Conservation (phyloP, 1,284 basidiomycete genomes). For the Ganoderma sp. region DNA sequence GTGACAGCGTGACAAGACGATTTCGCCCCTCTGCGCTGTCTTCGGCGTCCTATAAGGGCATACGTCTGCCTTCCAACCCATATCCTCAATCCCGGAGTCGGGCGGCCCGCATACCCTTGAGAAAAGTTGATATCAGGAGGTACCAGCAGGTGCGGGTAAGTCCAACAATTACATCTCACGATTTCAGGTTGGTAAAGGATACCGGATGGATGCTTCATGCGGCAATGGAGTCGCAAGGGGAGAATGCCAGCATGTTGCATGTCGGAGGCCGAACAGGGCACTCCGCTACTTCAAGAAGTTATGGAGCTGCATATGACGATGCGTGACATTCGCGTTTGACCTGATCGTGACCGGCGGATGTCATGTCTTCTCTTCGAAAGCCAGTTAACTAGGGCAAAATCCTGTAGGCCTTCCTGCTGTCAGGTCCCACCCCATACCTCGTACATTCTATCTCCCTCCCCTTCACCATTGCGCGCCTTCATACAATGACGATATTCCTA, state of each 20-base stretch:
- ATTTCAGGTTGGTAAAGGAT: neutral
- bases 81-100: no score
- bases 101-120: no score
- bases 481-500: conserved; percentile 43
- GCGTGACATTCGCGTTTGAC: conserved; percentile 19
- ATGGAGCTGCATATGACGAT: neutral
- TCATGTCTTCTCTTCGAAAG: conserved; percentile 22
- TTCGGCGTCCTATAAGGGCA: no score
- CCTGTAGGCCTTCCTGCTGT: conserved; percentile 18
- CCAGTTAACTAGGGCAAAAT: conserved; percentile 21
- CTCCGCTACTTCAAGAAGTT: no score
- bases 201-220: conserved; percentile 7
- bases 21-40: no score
- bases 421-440: conserved; percentile 21
- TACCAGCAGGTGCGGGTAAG: no score
- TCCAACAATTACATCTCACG: no score
- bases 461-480: conserved; percentile 14
- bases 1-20: no score
- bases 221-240: neutral
- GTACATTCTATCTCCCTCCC: conserved; percentile 15
- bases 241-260: neutral
- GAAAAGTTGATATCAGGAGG: no score
- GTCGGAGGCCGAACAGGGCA: neutral
- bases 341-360: conserved; percentile 24
- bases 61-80: no score